Evolutionary conservation across 2,329 filamentous ascomycete genomes (phyloP), one percentile per base, ranked within the genome.

Genomic region (Fusarium illudens): DNA sequence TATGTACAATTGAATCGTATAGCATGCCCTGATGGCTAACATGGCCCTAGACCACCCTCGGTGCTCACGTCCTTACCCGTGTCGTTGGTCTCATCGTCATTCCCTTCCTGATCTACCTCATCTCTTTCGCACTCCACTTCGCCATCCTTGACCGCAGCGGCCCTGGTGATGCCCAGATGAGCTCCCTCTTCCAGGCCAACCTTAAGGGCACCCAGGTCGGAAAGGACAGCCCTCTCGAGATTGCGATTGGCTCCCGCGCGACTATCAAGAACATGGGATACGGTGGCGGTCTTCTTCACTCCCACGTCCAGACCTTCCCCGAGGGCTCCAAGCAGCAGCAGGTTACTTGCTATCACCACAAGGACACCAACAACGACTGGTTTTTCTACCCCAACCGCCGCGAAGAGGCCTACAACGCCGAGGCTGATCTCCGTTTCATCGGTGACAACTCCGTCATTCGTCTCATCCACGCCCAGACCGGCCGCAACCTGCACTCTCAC

Each of bases 211-310:
- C 95, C 11, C 92, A 96, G 69, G 95, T 99, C 65, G 95, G 95
- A 76, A 94, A 93, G 79, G 92, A 97, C 79, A 97, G 94, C 76
- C 96, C 96, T 20, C 86, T 99, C 15, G 96, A 99, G 77, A 85
- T 99, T 69, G 95, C 94, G 6, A 85, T 92, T 68, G 96, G 96
- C 25, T 99, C 96, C 33, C 89, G 92, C 62, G 92, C 91, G 9
- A 99, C 96, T 0, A 84, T 99, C 71, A 99, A 99, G 86, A 99
- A 99, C 79, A 99, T 98, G 96, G 96, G 96, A 30, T 99, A 99
- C 75, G 96, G 96, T 63, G 96, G 96, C 76, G 96, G 96, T 78
- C 89, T 99, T 33, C 89, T 98, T 46, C 95, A 98, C 82, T 97
- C 94, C 39, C 96, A 98, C 84, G 88, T 97, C 65, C 95, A 98